These are phyloP conservation scores for Stenogyne calaminthoides DNA, from an alignment of 305 asterid genomes.

Conservation along the genomic window DNA sequence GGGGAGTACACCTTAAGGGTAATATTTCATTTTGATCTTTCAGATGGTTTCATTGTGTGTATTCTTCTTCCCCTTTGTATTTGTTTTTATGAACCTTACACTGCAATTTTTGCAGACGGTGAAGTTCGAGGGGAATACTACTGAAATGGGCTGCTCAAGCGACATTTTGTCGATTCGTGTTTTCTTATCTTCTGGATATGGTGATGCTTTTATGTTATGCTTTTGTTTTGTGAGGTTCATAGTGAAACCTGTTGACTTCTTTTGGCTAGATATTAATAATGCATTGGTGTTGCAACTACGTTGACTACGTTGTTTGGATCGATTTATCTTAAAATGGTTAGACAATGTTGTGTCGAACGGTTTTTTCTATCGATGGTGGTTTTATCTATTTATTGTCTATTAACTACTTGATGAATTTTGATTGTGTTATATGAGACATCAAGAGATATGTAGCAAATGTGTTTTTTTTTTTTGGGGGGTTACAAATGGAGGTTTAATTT, in stretches of 20 bases:
- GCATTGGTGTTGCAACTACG: neutral
- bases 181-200: neutral
- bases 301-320: neutral
- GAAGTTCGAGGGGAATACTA: neutral
- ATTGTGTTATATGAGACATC: neutral
- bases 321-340: neutral
- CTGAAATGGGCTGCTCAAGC: neutral
- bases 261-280: neutral
- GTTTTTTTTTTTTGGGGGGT: neutral
- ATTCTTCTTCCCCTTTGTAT: constrained; percentile 2
- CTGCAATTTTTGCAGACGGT: constrained; percentile 1
- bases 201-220: neutral
- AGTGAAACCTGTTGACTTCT: neutral
- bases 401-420: neutral
- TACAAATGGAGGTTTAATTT: neutral
- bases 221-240: neutral
- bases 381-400: too few relatives aligned
- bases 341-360: neutral
- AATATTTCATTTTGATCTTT: constrained; percentile 19
- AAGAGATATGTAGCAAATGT: neutral
- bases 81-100: neutral
- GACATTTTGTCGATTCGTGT: neutral
- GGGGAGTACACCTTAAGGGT: constrained; percentile 69
- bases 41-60: neutral
- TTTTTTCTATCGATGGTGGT: neutral